These are phyloP conservation scores for Macrolepiota dolichaula DNA, from an alignment of 768 basidiomycete genomes.

Conservation along the genomic window DNA sequence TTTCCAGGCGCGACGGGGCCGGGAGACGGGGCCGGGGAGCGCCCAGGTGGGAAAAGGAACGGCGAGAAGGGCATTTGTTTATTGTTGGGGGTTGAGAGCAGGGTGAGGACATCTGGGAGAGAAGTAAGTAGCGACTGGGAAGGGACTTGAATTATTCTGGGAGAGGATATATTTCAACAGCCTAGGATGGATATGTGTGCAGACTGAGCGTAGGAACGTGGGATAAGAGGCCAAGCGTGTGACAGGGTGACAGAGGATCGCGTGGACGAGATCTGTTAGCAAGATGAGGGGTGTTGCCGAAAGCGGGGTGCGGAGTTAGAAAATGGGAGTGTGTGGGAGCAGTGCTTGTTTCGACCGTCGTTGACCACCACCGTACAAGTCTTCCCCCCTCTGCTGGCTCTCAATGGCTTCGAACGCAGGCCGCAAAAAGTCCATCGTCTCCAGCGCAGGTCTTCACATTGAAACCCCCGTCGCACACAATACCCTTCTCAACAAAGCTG, in stretches of 20 bases:
- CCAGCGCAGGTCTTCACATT: slow-evolving; percentile 60
- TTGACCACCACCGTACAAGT: not conserved
- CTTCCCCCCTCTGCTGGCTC: slow-evolving; percentile 13
- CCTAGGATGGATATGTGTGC: not conserved
- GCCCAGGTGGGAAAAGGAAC: not conserved
- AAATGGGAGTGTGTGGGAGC: slow-evolving; percentile 4
- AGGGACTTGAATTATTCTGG: too few relatives aligned
- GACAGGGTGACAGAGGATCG: not conserved
- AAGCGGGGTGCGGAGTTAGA: slow-evolving; percentile 8
- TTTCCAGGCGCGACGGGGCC: not conserved
- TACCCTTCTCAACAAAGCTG: slow-evolving; percentile 88
- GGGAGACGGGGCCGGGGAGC: not conserved
- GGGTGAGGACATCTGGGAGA: not conserved
- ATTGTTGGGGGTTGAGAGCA: not conserved
- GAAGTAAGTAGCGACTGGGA: too few relatives aligned
- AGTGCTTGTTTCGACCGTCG: slow-evolving; percentile 2
- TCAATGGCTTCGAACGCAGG: slow-evolving; percentile 55
- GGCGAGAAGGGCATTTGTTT: not conserved
- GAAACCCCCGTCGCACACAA: slow-evolving; percentile 76
- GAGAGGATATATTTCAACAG: not conserved
- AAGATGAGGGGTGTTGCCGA: slow-evolving; percentile 8
- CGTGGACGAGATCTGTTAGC: not conserved
- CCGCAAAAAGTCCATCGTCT: slow-evolving; percentile 79
- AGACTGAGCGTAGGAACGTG: not conserved
- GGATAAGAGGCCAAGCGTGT: not conserved